These are phyloP conservation scores for Beta vulgaris DNA, from an alignment of 148 eudicot species.

Conservation along the genomic window DNA sequence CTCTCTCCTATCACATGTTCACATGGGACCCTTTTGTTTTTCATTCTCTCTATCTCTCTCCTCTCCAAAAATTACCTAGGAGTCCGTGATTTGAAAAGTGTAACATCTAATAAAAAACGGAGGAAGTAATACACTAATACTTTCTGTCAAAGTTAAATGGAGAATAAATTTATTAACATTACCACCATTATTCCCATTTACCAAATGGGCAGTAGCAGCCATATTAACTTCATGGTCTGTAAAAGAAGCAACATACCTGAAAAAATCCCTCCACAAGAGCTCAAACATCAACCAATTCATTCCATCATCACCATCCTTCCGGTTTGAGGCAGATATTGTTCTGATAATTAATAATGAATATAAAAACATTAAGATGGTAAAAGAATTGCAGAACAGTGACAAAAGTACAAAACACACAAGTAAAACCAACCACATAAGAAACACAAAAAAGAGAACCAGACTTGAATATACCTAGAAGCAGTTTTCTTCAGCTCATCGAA, in stretches of 20 bases:
- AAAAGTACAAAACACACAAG: too few relatives aligned
- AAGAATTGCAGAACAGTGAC: neutral
- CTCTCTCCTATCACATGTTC: too few relatives aligned
- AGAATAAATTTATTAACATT: too few relatives aligned
- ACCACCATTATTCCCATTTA: too few relatives aligned
- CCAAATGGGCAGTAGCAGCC: too few relatives aligned
- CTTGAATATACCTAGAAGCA: slow-evolving; percentile 54
- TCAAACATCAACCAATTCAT: slow-evolving; percentile 96
- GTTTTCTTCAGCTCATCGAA: slow-evolving; percentile 90
- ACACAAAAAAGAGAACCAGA: neutral
- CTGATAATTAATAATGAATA: slow-evolving; percentile 38
- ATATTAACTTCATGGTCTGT: neutral
- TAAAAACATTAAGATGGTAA: neutral
- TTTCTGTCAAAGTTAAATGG: too few relatives aligned
- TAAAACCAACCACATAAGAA: neutral
- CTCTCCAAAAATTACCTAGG: too few relatives aligned
- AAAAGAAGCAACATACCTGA: slow-evolving; percentile 55
- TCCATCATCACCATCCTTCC: slow-evolving; percentile 69
- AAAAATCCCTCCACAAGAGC: slow-evolving; percentile 97
- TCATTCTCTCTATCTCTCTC: too few relatives aligned
- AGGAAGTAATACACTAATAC: too few relatives aligned
- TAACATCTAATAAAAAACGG: too few relatives aligned
- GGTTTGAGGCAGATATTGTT: slow-evolving; percentile 66
- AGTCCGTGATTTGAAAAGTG: too few relatives aligned
- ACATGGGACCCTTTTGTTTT: too few relatives aligned